A percentile compares a stretch with the other conserved stretches of the same genome.
phyloP scores from a whole-genome alignment of 2,329 filamentous ascomycete genomes.

The Stagonosporopsis cucurbitacearum region DNA sequence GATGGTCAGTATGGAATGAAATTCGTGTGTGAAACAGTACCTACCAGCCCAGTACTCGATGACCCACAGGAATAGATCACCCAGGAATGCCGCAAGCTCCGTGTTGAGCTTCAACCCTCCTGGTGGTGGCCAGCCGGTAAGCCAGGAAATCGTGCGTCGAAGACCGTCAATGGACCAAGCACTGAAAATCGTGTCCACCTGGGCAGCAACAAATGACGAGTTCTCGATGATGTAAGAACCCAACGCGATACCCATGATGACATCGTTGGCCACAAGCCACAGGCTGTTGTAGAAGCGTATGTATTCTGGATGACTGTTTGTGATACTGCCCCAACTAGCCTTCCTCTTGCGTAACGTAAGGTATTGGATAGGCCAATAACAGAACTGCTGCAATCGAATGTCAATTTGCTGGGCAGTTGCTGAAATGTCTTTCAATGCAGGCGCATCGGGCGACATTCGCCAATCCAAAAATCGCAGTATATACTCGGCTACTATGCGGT shows the following conservation, averaged over 20 bases:
- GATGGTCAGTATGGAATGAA: slow-evolving; percentile 17
- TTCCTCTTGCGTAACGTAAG: slow-evolving; percentile 87
- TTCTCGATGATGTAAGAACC: slow-evolving; percentile 98
- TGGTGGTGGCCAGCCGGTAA: slow-evolving; percentile 81
- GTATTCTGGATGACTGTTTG: slow-evolving; percentile 94
- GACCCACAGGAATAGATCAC: slow-evolving; percentile 96
- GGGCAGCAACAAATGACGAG: slow-evolving; percentile 78
- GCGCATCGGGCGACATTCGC: slow-evolving; percentile 73
- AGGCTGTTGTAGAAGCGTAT: slow-evolving; percentile 99
- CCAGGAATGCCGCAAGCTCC: slow-evolving; percentile 90
- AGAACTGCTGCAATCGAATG: slow-evolving; percentile 95
- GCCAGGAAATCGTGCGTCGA: slow-evolving; percentile 87
- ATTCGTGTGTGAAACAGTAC: slow-evolving; percentile 31
- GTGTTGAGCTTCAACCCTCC: slow-evolving; percentile 94
- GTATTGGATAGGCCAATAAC: slow-evolving; percentile 98
- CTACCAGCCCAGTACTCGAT: slow-evolving; percentile 95
- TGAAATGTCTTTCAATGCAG: slow-evolving; percentile 92
- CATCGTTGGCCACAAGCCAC: slow-evolving; percentile 97
- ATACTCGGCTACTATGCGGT: slow-evolving; percentile 81
- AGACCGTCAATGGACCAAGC: slow-evolving; percentile 88
- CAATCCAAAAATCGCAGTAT: slow-evolving; percentile 84
- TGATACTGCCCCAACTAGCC: slow-evolving; percentile 93
- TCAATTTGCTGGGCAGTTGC: slow-evolving; percentile 97
- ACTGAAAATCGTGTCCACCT: slow-evolving; percentile 76
- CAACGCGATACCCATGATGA: slow-evolving; percentile 96